Conservation (phyloP, 768 basidiomycete species). For the Coprinellus aureogranulatus region DNA sequence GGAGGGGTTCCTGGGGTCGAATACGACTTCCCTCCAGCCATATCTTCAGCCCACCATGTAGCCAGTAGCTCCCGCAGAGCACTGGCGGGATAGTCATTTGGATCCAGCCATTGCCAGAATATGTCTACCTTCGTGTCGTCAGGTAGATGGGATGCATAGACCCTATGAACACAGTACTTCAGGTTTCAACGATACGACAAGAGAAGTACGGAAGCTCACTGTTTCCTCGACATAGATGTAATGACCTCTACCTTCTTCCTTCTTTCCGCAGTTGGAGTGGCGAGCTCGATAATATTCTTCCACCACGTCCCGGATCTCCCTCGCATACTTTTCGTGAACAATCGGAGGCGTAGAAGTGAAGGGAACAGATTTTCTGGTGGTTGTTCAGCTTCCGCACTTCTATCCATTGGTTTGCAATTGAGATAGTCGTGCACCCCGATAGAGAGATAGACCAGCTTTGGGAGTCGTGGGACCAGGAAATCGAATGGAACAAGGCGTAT, state of each 20-base stretch:
- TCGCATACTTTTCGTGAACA: not conserved
- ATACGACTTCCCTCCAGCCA: too few relatives aligned
- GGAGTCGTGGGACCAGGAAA: not conserved
- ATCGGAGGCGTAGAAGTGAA: not conserved
- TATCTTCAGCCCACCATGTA: not conserved
- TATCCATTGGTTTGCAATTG: not conserved
- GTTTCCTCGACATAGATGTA: too few relatives aligned
- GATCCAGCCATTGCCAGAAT: not conserved
- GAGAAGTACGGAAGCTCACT: too few relatives aligned
- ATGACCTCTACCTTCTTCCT: too few relatives aligned
- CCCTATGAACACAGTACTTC: too few relatives aligned
- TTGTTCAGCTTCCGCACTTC: not conserved
- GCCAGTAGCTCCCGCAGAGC: not conserved
- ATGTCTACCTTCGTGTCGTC: not conserved
- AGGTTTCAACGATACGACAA: too few relatives aligned
- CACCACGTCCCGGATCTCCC: not conserved
- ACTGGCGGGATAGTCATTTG: not conserved
- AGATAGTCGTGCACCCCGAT: not conserved
- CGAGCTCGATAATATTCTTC: not conserved
- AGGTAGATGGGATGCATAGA: not conserved
- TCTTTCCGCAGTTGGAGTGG: not conserved
- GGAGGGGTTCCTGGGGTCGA: too few relatives aligned
- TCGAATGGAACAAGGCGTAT: not conserved
- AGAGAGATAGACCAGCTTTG: not conserved
- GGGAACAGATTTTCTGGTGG: not conserved